Percentiles rank a stretch among this genome's conserved stretches.
These are phyloP conservation scores for Hypoxylon trugodes DNA, from an alignment of 495 filamentous ascomycete genomes.

Conservation along the genomic window DNA sequence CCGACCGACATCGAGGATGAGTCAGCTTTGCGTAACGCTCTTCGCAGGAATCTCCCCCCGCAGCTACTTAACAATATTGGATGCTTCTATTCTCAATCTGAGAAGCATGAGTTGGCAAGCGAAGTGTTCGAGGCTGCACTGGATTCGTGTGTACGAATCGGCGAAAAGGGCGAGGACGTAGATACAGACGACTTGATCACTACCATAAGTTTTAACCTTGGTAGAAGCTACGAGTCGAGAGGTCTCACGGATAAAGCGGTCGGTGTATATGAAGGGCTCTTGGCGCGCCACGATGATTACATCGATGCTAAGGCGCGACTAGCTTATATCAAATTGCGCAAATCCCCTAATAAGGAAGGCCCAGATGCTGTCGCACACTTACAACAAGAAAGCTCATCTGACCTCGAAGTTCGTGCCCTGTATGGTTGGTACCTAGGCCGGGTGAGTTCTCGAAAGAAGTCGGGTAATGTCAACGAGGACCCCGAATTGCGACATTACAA, in stretches of 20 bases:
- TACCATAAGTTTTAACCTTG: slow-evolving; percentile 94
- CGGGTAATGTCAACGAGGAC: slow-evolving; percentile 84
- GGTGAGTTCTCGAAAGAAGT: slow-evolving; percentile 77
- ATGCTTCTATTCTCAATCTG: slow-evolving; percentile 88
- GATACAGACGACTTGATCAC: slow-evolving; percentile 91
- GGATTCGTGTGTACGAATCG: slow-evolving; percentile 80
- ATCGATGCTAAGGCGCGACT: slow-evolving; percentile 87
- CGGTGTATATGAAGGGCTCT: slow-evolving; percentile 83
- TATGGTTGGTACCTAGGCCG: slow-evolving; percentile 93
- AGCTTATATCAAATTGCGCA: slow-evolving; percentile 87
- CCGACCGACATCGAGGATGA: slow-evolving; percentile 70
- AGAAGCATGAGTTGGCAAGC: slow-evolving; percentile 81
- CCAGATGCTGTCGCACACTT: slow-evolving; percentile 83
- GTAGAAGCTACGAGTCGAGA: slow-evolving; percentile 91
- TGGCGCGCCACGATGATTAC: slow-evolving; percentile 86
- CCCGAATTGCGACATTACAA: slow-evolving; percentile 93
- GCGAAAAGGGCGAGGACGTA: slow-evolving; percentile 70
- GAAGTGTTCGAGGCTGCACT: slow-evolving; percentile 88
- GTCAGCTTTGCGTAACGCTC: slow-evolving; percentile 62
- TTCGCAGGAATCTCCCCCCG: slow-evolving; percentile 81
- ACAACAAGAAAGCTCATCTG: slow-evolving; percentile 77
- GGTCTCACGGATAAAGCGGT: slow-evolving; percentile 82
- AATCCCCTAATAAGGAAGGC: slow-evolving; percentile 83
- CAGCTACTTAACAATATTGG: slow-evolving; percentile 97
- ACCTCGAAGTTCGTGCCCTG: slow-evolving; percentile 89